phyloP scores from a whole-genome alignment of 1,139 yeast species.

The Trichomonascaceae sp. region DNA sequence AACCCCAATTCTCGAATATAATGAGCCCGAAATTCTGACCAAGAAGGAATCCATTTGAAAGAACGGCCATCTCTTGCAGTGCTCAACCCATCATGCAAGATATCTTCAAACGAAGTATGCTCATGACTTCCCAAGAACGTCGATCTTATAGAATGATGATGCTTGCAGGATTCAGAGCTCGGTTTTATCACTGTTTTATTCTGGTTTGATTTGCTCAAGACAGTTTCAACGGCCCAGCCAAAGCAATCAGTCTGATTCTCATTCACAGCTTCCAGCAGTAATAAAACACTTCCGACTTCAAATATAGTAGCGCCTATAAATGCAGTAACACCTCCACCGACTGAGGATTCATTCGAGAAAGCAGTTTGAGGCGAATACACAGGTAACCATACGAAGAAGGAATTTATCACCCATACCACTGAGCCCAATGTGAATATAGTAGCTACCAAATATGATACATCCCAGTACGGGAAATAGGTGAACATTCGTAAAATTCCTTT shows the following conservation, averaged over 20 bases:
- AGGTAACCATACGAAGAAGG: constrained; percentile 16
- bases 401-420: constrained; percentile 16
- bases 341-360: constrained; percentile 10
- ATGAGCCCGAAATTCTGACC: constrained; percentile 11
- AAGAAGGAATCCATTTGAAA: constrained; percentile 15
- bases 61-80: neutral
- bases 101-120: neutral
- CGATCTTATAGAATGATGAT: neutral
- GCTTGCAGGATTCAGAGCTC: neutral
- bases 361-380: constrained; percentile 10
- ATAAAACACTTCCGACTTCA: constrained; percentile 14
- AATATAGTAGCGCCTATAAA: constrained; percentile 17
- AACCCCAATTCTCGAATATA: constrained; percentile 15
- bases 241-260: constrained; percentile 14
- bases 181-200: neutral
- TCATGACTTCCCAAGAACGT: neutral
- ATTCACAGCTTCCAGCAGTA: constrained; percentile 15
- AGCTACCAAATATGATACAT: constrained; percentile 15
- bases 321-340: constrained; percentile 15
- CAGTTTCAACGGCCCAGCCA: constrained; percentile 13
- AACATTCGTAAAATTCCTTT: constrained; percentile 12
- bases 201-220: neutral
- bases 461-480: constrained; percentile 15
- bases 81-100: neutral
- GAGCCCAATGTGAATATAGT: constrained; percentile 14